phyloP scores from a whole-genome alignment of 1,139 yeast genomes.

The Yamadazyma diospyri region DNA sequence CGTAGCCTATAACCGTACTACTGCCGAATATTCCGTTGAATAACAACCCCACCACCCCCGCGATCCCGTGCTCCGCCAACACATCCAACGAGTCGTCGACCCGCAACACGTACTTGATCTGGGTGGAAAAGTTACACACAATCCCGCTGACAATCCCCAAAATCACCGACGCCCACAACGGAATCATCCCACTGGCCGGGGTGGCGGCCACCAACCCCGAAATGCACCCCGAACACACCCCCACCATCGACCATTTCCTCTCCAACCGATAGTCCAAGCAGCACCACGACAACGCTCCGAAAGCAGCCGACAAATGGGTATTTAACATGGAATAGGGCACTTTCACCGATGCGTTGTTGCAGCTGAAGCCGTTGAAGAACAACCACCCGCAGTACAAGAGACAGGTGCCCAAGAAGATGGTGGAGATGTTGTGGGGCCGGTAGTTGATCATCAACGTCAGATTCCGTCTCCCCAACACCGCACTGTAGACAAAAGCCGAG shows the following conservation, averaged over 20 bases:
- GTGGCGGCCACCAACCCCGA: slow-evolving; percentile 97
- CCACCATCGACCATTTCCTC: slow-evolving; percentile 91
- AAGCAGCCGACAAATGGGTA: slow-evolving; percentile 83
- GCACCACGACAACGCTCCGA: slow-evolving; percentile 94
- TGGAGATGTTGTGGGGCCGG: slow-evolving; percentile 91
- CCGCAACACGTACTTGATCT: slow-evolving; percentile 71
- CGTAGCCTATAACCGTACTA: slow-evolving; percentile 85
- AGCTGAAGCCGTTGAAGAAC: slow-evolving; percentile 83
- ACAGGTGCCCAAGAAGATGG: slow-evolving; percentile 76
- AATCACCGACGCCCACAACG: slow-evolving; percentile 86
- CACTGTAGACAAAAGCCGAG: slow-evolving; percentile 82
- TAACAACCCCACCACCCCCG: slow-evolving; percentile 84
- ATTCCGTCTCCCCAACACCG: slow-evolving; percentile 78
- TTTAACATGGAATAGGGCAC: slow-evolving; percentile 87
- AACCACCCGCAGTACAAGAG: slow-evolving; percentile 75
- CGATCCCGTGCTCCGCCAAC: slow-evolving; percentile 96
- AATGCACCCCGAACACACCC: slow-evolving; percentile 90
- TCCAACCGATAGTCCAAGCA: slow-evolving; percentile 83
- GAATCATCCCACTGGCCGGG: slow-evolving; percentile 87
- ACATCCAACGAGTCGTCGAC: slow-evolving; percentile 95
- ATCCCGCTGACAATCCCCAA: slow-evolving; percentile 80
- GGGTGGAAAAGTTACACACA: slow-evolving; percentile 87
- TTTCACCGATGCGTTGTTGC: slow-evolving; percentile 60
- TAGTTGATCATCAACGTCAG: slow-evolving; percentile 83
- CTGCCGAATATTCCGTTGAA: slow-evolving; percentile 89